A percentile compares a stretch with the other conserved stretches of the same genome.
phyloP scores from a whole-genome alignment of 2,329 filamentous ascomycete species.

The Hypoxylon sp. region DNA sequence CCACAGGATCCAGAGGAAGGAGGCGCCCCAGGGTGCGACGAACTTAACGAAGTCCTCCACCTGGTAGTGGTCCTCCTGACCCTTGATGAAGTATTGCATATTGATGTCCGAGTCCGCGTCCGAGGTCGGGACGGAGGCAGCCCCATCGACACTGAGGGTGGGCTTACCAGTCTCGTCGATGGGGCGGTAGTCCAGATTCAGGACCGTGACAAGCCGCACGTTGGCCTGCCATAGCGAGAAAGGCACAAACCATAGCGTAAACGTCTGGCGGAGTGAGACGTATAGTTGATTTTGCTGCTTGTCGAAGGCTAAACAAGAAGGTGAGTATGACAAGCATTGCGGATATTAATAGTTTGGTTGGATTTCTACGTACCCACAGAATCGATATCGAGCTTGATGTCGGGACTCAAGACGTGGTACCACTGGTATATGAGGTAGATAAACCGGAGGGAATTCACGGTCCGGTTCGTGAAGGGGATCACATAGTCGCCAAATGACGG shows the following conservation, averaged over 20 bases:
- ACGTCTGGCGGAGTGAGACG: slow-evolving; percentile 78
- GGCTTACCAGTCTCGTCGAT: slow-evolving; percentile 43
- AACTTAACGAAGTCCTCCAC: slow-evolving; percentile 81
- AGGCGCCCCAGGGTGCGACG: slow-evolving; percentile 69
- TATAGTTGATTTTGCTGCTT: slow-evolving; percentile 75
- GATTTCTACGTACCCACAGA: slow-evolving; percentile 57
- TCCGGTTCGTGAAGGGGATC: slow-evolving; percentile 55
- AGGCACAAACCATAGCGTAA: slow-evolving; percentile 81
- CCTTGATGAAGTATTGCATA: slow-evolving; percentile 75
- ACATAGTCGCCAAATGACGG: slow-evolving; percentile 60
- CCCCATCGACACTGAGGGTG: slow-evolving; percentile 45
- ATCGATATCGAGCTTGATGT: slow-evolving; percentile 75
- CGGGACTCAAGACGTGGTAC: slow-evolving; percentile 86
- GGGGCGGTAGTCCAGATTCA: slow-evolving; percentile 67
- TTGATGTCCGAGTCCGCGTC: slow-evolving; percentile 23
- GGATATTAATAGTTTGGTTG: not conserved
- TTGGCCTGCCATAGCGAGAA: slow-evolving; percentile 71
- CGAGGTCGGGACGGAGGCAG: not conserved
- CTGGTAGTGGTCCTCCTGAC: slow-evolving; percentile 87
- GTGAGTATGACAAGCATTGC: not conserved
- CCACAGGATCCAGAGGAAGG: slow-evolving; percentile 64
- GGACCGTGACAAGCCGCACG: slow-evolving; percentile 75
- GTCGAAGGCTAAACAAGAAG: slow-evolving; percentile 63
- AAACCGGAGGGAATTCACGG: slow-evolving; percentile 72
- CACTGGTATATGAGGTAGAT: slow-evolving; percentile 79